Percentiles rank a stretch among this genome's conserved stretches.
phyloP scores from a whole-genome alignment of 179 eudicot species.

The Monotropa hypopitys region DNA sequence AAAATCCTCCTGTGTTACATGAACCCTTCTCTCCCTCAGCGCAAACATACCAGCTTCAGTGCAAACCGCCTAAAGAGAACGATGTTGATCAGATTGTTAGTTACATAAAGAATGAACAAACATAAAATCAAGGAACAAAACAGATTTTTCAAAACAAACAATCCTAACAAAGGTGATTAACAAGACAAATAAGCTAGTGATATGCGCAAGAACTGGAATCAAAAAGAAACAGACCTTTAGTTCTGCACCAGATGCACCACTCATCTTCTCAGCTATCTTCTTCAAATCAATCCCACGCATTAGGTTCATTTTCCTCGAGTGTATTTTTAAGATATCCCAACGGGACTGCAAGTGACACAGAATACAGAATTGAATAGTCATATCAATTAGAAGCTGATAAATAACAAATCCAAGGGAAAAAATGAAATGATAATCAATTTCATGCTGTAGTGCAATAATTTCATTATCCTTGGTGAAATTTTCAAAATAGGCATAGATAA shows the following conservation, averaged over 20 bases:
- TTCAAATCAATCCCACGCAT: constrained; percentile 97
- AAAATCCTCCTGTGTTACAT: constrained; percentile 28
- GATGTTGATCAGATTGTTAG: background rate
- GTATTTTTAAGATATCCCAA: constrained; percentile 84
- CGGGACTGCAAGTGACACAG: constrained; percentile 60
- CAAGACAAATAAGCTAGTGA: background rate
- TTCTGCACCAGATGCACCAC: constrained; percentile 97
- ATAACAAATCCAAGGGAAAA: background rate
- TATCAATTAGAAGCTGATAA: background rate
- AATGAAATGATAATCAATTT: background rate
- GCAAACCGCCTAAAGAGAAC: constrained; percentile 16
- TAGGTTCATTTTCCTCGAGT: constrained; percentile 87
- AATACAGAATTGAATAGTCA: background rate
- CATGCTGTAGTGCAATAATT: background rate
- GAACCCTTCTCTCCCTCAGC: constrained; percentile 28
- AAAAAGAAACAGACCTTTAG: constrained; percentile 43
- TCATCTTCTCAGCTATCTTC: constrained; percentile 94
- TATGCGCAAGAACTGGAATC: background rate
- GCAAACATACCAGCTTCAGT: constrained; percentile 31
- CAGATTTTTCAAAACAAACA: background rate
- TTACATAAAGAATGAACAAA: background rate
- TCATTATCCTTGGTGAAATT: background rate
- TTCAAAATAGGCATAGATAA: background rate
- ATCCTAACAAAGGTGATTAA: background rate
- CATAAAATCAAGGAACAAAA: background rate